Conservation (phyloP, 257 asterid genomes). For the Leonotis leonurus region DNA sequence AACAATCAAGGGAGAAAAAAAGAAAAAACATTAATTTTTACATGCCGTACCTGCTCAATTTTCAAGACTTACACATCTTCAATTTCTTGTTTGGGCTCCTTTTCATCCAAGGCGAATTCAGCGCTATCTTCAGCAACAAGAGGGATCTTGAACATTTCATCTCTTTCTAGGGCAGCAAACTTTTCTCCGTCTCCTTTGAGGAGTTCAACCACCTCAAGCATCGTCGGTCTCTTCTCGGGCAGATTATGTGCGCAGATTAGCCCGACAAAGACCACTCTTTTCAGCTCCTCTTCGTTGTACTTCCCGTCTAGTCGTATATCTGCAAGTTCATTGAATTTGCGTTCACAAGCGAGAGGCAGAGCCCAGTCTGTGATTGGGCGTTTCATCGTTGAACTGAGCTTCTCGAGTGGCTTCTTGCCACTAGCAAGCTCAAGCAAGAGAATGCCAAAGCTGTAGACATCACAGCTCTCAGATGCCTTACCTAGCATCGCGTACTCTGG, state of each 20-base stretch:
- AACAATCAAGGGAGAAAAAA: neutral
- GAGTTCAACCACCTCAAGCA: slow-evolving; percentile 66
- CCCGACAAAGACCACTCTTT: slow-evolving; percentile 57
- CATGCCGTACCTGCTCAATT: neutral
- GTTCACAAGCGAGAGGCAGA: slow-evolving; percentile 57
- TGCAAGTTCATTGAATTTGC: slow-evolving; percentile 56
- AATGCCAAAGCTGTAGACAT: slow-evolving; percentile 86
- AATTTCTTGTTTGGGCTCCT: slow-evolving; percentile 47
- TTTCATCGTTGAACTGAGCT: slow-evolving; percentile 34
- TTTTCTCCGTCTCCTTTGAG: slow-evolving; percentile 75
- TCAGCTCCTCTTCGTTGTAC: slow-evolving; percentile 72
- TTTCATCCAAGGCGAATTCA: slow-evolving; percentile 34
- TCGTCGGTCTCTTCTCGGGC: slow-evolving; percentile 78
- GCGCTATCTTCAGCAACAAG: slow-evolving; percentile 39
- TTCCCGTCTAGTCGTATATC: slow-evolving; percentile 54
- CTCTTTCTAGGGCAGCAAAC: slow-evolving; percentile 50
- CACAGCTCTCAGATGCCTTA: slow-evolving; percentile 84
- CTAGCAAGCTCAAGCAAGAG: slow-evolving; percentile 90
- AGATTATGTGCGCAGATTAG: slow-evolving; percentile 54
- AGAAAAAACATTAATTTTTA: neutral
- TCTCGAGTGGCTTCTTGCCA: slow-evolving; percentile 83
- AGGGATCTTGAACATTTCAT: slow-evolving; percentile 54
- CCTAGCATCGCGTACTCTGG: slow-evolving; percentile 90
- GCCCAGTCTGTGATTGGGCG: slow-evolving; percentile 81
- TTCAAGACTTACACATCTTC: slow-evolving; percentile 33